Percentiles rank a stretch among this genome's conserved stretches.
phyloP scores from a whole-genome alignment of 345 rosid genomes.

The Abelmoschus esculentus region DNA sequence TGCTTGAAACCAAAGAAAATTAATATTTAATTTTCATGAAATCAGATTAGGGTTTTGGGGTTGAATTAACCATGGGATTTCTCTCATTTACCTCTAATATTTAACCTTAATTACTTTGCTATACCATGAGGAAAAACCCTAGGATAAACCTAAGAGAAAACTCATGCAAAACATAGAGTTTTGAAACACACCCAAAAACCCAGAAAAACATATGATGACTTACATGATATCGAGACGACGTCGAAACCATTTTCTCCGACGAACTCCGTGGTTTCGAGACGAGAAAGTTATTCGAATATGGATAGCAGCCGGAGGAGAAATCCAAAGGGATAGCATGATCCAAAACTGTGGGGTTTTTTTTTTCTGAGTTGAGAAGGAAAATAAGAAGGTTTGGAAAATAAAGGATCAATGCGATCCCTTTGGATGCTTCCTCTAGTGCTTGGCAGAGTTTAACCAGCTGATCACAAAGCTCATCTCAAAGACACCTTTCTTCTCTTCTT shows the following conservation, averaged over 20 bases:
- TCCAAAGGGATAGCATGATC: constrained; percentile 97
- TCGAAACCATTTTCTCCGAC: not conserved
- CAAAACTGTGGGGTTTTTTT: constrained; percentile 10
- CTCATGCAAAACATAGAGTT: not conserved
- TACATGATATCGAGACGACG: not conserved
- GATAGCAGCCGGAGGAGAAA: constrained; percentile 58
- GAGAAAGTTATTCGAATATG: not conserved
- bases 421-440: constrained; percentile 73
- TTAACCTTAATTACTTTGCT: constrained; percentile 8
- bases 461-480: not conserved
- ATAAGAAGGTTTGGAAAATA: not conserved
- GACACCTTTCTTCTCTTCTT: not conserved
- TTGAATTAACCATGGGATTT: constrained; percentile 1
- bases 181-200: not conserved
- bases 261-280: not conserved
- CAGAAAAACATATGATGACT: not conserved
- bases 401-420: constrained; percentile 99
- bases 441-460: not conserved
- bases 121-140: not conserved
- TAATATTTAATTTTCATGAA: no score
- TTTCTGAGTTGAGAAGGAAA: not conserved
- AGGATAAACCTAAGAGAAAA: not conserved
- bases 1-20: not conserved
- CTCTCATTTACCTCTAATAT: not conserved
- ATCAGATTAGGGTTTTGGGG: no score